Conservation (phyloP, 176 grass and related monocot genomes). For the Musa acuminata region DNA sequence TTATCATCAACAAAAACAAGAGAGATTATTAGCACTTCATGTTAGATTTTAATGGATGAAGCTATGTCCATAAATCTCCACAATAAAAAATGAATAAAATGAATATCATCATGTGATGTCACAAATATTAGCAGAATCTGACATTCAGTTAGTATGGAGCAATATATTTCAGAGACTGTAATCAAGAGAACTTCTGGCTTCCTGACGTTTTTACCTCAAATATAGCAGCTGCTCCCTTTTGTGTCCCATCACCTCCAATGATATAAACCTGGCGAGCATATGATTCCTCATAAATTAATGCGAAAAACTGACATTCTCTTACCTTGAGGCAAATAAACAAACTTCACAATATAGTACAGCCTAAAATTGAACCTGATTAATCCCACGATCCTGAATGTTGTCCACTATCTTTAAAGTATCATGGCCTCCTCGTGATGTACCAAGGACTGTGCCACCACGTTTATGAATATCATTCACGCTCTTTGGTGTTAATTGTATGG, state of each 20-base stretch:
- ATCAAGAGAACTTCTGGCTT: background rate
- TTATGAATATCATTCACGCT: conserved; percentile 97
- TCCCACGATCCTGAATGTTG: conserved; percentile 91
- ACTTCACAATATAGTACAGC: background rate
- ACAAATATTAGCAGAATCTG: background rate
- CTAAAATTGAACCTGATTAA: conserved; percentile 67
- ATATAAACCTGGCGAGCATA: conserved; percentile 61
- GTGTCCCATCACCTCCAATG: conserved; percentile 93
- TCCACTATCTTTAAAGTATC: conserved; percentile 91
- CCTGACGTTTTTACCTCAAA: conserved; percentile 53
- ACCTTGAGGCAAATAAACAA: background rate
- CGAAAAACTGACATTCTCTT: background rate
- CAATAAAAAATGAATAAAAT: background rate
- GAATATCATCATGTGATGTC: background rate
- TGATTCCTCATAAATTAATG: background rate
- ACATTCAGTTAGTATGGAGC: no score
- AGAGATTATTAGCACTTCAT: background rate
- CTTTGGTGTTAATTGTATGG: conserved; percentile 72
- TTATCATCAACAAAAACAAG: no score
- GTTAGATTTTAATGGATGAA: background rate
- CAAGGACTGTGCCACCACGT: conserved; percentile 77
- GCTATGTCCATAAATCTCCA: background rate
- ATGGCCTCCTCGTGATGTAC: conserved; percentile 91
- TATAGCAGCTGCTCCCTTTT: conserved; percentile 83
- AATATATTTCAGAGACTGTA: no score